These are phyloP conservation scores for Edaphochlamys debaryana DNA, from an alignment of 139 green algal species.

Conservation along the genomic window DNA sequence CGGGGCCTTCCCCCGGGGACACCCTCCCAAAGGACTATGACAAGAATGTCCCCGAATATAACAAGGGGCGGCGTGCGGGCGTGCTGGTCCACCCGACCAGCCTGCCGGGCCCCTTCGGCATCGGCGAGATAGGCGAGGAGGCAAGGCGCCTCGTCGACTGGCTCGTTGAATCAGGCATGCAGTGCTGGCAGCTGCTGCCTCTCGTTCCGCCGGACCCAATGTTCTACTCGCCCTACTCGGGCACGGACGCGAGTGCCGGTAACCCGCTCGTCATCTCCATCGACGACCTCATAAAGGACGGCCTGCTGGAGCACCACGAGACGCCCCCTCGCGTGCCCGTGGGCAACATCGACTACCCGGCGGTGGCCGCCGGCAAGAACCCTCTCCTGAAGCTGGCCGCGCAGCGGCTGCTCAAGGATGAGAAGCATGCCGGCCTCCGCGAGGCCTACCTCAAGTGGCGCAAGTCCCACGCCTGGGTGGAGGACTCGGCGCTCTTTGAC, in stretches of 20 bases:
- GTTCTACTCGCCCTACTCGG: constrained; percentile 95
- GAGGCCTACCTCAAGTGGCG: constrained; percentile 44
- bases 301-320: constrained; percentile 80
- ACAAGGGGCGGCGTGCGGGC: constrained; percentile 72
- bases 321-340: constrained; percentile 56
- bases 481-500: constrained; percentile 93
- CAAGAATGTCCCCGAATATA: constrained; percentile 52
- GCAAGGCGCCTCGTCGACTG: constrained; percentile 92
- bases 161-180: constrained; percentile 65
- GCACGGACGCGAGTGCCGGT: constrained; percentile 92
- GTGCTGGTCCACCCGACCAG: constrained; percentile 96
- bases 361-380: constrained; percentile 66
- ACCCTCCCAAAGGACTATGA: constrained; percentile 52
- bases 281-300: constrained; percentile 85
- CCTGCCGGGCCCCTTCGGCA: constrained; percentile 88
- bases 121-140: constrained; percentile 88
- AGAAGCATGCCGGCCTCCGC: constrained; percentile 37
- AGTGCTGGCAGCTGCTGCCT: constrained; percentile 88
- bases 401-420: constrained; percentile 60
- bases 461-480: constrained; percentile 78
- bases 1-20: constrained; percentile 24
- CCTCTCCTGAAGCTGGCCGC: constrained; percentile 84
- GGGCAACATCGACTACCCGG: constrained; percentile 26
- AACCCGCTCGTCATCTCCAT: constrained; percentile 92
- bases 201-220: constrained; percentile 93